Evolutionary conservation across 768 basidiomycete species (phyloP).

Genomic region (Podaxis pistillaris): DNA sequence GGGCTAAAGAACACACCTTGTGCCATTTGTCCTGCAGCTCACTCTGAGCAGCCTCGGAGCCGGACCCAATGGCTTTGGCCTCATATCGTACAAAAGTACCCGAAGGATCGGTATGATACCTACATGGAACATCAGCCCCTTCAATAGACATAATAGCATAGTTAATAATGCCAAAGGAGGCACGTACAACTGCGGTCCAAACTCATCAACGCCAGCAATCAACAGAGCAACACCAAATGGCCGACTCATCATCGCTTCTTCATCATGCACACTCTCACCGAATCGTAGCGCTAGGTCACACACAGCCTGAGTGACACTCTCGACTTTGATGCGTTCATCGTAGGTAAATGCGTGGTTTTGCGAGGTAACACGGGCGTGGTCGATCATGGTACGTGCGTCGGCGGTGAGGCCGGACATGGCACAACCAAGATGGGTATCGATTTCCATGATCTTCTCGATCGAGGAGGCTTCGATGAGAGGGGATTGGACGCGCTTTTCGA

Average conservation of each 20-base stretch:
- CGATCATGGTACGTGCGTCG: slow-evolving; percentile 99
- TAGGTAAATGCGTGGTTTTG: slow-evolving; percentile 97
- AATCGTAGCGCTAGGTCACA: slow-evolving; percentile 96
- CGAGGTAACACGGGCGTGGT: slow-evolving; percentile 96
- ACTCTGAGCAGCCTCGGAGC: slow-evolving; percentile 95
- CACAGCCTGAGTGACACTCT: slow-evolving; percentile 97
- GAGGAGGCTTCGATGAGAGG: slow-evolving; percentile 92
- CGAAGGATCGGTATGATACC: slow-evolving; percentile 97
- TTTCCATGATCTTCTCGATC: slow-evolving; percentile 99
- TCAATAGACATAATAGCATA: background rate
- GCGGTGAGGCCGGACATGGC: slow-evolving; percentile 98
- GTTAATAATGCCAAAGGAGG: background rate
- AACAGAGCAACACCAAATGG: slow-evolving; percentile 97
- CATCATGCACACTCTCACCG: slow-evolving; percentile 98
- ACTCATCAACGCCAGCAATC: slow-evolving; percentile 96
- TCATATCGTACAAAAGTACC: slow-evolving; percentile 97
- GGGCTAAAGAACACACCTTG: slow-evolving; percentile 52
- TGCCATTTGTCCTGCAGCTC: slow-evolving; percentile 98
- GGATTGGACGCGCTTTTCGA: slow-evolving; percentile 98
- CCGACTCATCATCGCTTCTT: slow-evolving; percentile 98
- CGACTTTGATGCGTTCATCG: slow-evolving; percentile 95
- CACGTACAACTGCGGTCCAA: slow-evolving; percentile 92
- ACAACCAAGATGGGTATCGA: slow-evolving; percentile 93
- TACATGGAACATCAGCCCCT: slow-evolving; percentile 28
- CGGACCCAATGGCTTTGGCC: slow-evolving; percentile 98